Conservation (phyloP, 192 early-diverging fungal genomes). For the Backusella mclennaniae region DNA sequence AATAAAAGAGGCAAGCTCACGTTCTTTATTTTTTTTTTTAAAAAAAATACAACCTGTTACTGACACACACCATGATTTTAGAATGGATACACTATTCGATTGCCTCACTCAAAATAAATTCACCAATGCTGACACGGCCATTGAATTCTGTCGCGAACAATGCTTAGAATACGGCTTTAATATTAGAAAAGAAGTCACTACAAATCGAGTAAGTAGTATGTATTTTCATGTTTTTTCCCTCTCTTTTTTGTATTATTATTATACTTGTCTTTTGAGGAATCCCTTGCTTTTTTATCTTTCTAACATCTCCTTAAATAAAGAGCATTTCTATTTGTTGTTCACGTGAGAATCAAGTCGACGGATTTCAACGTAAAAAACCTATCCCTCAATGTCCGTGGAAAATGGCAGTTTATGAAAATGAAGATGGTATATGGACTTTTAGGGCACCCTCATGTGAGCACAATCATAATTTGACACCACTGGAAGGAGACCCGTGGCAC, state of each 20-base stretch:
- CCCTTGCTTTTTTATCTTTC: background rate
- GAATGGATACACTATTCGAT: background rate
- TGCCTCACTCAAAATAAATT: background rate
- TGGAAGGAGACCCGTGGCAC: slow-evolving; percentile 43
- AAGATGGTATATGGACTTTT: slow-evolving; percentile 42
- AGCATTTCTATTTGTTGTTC: slow-evolving; percentile 52
- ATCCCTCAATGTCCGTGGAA: slow-evolving; percentile 49
- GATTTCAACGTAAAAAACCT: slow-evolving; percentile 44
- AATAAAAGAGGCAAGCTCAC: background rate
- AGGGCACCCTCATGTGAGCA: slow-evolving; percentile 42
- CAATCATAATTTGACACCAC: slow-evolving; percentile 43
- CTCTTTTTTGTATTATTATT: slow-evolving; percentile 5
- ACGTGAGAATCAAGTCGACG: slow-evolving; percentile 44
- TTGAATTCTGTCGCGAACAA: slow-evolving; percentile 39
- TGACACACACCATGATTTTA: background rate
- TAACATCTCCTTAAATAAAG: slow-evolving; percentile 22
- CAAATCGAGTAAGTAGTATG: slow-evolving; percentile 42
- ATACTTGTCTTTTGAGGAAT: background rate
- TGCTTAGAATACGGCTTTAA: slow-evolving; percentile 47
- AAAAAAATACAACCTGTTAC: background rate
- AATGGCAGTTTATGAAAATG: slow-evolving; percentile 45
- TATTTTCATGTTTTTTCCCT: background rate
- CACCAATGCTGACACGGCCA: slow-evolving; percentile 34
- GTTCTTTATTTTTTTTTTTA: background rate
- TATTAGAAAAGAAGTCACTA: slow-evolving; percentile 48